Percentiles rank a stretch among this genome's conserved stretches.
Evolutionary conservation across 2,329 filamentous ascomycete genomes (phyloP).

Genomic region (Diaporthe helianthi): DNA sequence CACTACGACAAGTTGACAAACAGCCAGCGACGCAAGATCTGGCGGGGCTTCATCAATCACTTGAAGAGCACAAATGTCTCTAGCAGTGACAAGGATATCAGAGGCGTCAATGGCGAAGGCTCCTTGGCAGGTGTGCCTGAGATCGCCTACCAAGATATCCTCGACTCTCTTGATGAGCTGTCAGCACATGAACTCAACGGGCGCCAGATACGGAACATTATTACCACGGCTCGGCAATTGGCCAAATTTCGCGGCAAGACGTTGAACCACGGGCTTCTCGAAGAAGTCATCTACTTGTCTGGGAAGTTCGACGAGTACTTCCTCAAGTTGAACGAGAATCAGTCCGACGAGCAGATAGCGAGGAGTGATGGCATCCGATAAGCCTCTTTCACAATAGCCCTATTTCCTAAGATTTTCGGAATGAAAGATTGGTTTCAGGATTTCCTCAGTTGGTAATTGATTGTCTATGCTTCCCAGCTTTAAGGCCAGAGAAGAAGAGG

Average conservation of each 20-base stretch:
- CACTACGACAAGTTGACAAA: conserved; percentile 42
- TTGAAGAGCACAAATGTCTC: neutral
- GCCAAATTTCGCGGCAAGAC: conserved; percentile 30
- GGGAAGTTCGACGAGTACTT: conserved; percentile 29
- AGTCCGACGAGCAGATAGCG: conserved; percentile 24
- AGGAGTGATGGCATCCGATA: neutral
- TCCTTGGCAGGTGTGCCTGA: neutral
- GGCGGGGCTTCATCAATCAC: conserved; percentile 38
- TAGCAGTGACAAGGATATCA: neutral
- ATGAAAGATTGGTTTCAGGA: neutral
- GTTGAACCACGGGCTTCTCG: conserved; percentile 3
- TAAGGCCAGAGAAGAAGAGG: neutral
- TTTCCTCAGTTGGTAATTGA: neutral
- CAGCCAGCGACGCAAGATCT: conserved; percentile 40
- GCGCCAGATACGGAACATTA: conserved; percentile 50
- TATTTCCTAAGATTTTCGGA: no score
- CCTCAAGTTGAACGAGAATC: conserved; percentile 16
- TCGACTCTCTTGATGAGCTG: conserved; percentile 40
- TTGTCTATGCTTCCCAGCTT: neutral
- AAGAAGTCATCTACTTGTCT: neutral
- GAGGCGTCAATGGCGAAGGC: no score
- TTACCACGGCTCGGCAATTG: conserved; percentile 42
- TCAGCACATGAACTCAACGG: conserved; percentile 48
- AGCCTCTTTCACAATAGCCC: neutral
- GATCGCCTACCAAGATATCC: conserved; percentile 35